Evolutionary conservation across 176 grass and related monocot genomes (phyloP).

Genomic region (Miscanthus lutarioriparius): DNA sequence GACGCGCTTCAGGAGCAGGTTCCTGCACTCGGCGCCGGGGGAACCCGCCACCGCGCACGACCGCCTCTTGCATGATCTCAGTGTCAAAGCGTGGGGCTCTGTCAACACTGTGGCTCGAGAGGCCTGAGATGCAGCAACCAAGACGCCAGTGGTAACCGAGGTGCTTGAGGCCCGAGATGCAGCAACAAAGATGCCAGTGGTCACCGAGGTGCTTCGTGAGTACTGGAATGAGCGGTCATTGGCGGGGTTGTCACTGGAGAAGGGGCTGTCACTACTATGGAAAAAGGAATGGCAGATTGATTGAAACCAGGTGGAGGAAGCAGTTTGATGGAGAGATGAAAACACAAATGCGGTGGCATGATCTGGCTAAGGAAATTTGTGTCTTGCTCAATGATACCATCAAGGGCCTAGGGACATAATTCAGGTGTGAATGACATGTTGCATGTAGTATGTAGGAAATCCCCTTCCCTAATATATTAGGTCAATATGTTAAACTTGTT

Average conservation of each 20-base stretch:
- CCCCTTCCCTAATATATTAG: too few species aligned
- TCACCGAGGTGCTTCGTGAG: constrained; percentile 45
- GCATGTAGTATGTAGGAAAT: too few species aligned
- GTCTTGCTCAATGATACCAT: constrained; percentile 53
- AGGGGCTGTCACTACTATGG: constrained; percentile 46
- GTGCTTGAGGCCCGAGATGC: too few species aligned
- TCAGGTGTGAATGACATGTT: neutral
- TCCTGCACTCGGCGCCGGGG: neutral
- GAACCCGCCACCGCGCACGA: constrained; percentile 36
- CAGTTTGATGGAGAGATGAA: constrained; percentile 49
- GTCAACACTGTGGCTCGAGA: neutral
- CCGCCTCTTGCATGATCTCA: constrained; percentile 46
- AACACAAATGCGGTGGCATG: constrained; percentile 51
- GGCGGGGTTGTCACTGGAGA: constrained; percentile 40
- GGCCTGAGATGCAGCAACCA: constrained; percentile 35
- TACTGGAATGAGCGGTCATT: constrained; percentile 59
- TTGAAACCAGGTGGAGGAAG: constrained; percentile 59
- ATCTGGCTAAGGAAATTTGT: constrained; percentile 64
- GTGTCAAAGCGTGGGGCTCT: constrained; percentile 47
- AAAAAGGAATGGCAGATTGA: constrained; percentile 20
- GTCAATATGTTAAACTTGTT: too few species aligned
- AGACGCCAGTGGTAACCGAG: neutral
- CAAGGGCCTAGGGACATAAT: constrained; percentile 45
- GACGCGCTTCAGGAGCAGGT: constrained; percentile 44
- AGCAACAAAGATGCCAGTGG: constrained; percentile 17